Percentiles rank a stretch among this genome's conserved stretches.
These are phyloP conservation scores for Aspergillus brunneoviolaceus DNA, from an alignment of 2,329 filamentous ascomycete genomes.

Conservation along the genomic window DNA sequence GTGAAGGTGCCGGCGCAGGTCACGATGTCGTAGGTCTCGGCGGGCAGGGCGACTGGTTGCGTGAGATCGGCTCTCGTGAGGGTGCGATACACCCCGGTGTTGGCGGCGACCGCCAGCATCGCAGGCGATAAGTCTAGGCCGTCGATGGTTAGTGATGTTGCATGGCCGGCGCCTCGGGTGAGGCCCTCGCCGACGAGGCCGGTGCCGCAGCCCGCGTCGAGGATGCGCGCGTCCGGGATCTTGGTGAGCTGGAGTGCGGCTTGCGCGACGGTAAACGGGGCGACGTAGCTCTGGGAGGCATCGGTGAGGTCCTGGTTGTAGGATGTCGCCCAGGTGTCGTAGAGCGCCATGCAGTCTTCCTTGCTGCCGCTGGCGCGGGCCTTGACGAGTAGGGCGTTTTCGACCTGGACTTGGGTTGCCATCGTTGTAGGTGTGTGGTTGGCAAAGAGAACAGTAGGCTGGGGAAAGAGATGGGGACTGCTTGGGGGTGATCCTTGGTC, in stretches of 20 bases:
- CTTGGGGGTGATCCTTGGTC: too few species aligned
- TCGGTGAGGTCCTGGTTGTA: constrained; percentile 46
- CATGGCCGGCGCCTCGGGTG: constrained; percentile 38
- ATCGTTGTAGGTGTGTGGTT: background rate
- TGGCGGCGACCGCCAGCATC: constrained; percentile 55
- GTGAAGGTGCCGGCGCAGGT: constrained; percentile 58
- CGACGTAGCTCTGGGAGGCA: constrained; percentile 41
- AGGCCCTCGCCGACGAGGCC: constrained; percentile 54
- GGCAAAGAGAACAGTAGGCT: too few species aligned
- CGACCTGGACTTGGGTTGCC: constrained; percentile 14
- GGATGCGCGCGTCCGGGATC: constrained; percentile 35
- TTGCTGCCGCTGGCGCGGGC: constrained; percentile 38
- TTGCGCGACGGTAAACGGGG: constrained; percentile 41
- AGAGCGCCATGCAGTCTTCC: constrained; percentile 42
- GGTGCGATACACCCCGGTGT: constrained; percentile 49
- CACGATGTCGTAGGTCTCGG: constrained; percentile 51
- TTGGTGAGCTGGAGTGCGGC: constrained; percentile 27
- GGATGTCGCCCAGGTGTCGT: constrained; percentile 49
- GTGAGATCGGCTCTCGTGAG: constrained; percentile 51
- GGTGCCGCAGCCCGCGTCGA: constrained; percentile 59
- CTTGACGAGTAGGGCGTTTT: constrained; percentile 31
- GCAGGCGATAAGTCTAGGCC: constrained; percentile 54
- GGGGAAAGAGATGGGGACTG: too few species aligned
- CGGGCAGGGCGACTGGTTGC: constrained; percentile 39
- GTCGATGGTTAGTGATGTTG: constrained; percentile 37